Conservation (phyloP, 768 basidiomycete genomes). For the Lentinula raphanica region DNA sequence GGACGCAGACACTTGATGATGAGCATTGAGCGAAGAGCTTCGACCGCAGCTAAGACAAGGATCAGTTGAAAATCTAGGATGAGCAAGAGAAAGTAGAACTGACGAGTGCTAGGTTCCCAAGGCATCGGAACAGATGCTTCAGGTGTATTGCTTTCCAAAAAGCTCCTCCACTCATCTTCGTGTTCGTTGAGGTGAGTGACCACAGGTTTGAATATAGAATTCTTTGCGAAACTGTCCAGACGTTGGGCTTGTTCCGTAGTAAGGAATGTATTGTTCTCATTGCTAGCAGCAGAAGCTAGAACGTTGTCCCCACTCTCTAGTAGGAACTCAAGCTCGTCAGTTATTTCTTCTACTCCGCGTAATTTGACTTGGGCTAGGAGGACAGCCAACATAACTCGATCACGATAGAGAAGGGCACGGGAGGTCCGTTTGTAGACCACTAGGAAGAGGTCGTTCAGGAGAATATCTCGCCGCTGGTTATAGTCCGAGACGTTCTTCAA, state of each 20-base stretch:
- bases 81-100: constrained; percentile 27
- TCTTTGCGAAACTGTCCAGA: constrained; percentile 65
- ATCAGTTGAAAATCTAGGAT: constrained; percentile 10
- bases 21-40: constrained; percentile 70
- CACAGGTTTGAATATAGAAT: constrained; percentile 75
- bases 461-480: constrained; percentile 64
- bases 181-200: constrained; percentile 55
- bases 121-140: constrained; percentile 69
- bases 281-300: constrained; percentile 29
- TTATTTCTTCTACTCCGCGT: constrained; percentile 71
- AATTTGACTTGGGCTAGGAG: constrained; percentile 87
- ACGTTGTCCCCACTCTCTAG: constrained; percentile 79
- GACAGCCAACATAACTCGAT: constrained; percentile 87
- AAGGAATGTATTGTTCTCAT: constrained; percentile 43
- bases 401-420: constrained; percentile 81
- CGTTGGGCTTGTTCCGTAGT: constrained; percentile 64
- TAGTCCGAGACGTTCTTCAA: constrained; percentile 76
- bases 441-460: constrained; percentile 86
- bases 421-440: constrained; percentile 86
- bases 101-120: constrained; percentile 77
- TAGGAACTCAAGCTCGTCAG: constrained; percentile 87
- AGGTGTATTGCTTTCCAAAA: constrained; percentile 62
- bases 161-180: constrained; percentile 64
- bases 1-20: constrained; percentile 90
- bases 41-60: constrained; percentile 50